Conservation (phyloP, 2,329 filamentous ascomycete genomes). For the Onygena corvina region DNA sequence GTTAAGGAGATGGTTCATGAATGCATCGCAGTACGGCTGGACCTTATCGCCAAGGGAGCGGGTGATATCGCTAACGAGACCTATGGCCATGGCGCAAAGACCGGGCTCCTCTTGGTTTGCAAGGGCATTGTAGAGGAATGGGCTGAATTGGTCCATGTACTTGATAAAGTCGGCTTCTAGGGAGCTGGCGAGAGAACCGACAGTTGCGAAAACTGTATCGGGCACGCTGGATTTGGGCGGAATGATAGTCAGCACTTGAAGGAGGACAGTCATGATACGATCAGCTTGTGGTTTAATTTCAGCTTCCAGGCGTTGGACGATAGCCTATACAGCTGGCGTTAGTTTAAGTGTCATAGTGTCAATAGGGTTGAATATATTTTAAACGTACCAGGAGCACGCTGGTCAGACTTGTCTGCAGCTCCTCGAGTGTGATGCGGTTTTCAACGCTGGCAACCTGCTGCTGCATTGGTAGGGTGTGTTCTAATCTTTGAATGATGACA, state of each 20-base stretch:
- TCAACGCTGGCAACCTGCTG: constrained; percentile 92
- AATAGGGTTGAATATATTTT: no score
- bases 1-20: constrained; percentile 96
- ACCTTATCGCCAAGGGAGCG: constrained; percentile 80
- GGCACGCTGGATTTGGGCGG: constrained; percentile 85
- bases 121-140: constrained; percentile 86
- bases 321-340: constrained; percentile 41
- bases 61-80: constrained; percentile 90
- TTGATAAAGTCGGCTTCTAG: constrained; percentile 87
- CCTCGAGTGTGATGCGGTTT: constrained; percentile 87
- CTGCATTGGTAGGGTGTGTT: constrained; percentile 81
- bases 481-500: constrained; percentile 79
- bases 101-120: constrained; percentile 90
- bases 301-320: constrained; percentile 79
- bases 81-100: constrained; percentile 93
- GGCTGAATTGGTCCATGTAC: constrained; percentile 93
- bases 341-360: not conserved
- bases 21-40: constrained; percentile 88
- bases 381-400: constrained; percentile 65
- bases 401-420: constrained; percentile 92
- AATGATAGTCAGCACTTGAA: constrained; percentile 66
- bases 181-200: constrained; percentile 82
- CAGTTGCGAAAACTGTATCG: constrained; percentile 81
- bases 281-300: constrained; percentile 85
- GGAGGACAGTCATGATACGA: constrained; percentile 79